Base-by-base conservation (phyloP, 2,329 filamentous ascomycete species). In the Exserohilum turcica region DNA sequence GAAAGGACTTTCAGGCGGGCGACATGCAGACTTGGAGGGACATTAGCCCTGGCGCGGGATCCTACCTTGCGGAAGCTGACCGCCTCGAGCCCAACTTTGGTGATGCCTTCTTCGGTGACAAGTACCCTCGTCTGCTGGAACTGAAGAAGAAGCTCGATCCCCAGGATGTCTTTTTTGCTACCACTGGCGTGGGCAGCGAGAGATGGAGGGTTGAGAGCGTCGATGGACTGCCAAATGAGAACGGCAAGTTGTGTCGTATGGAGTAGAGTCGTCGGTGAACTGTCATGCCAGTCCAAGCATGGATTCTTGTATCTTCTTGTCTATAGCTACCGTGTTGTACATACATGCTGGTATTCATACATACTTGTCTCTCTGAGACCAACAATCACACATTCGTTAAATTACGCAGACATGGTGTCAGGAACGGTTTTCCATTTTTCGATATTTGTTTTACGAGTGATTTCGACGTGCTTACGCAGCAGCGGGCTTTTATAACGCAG, bases 131-230 rank as follows among this genome's bases (percentile, higher is more conserved):
- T 29, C 45, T 74, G 19, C 42, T 73, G 10, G 52, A 65, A 28
- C 21, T 73, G 37, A 73, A 72, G 57, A 48, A 52, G 40, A 67
- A 70, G 49, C 64, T 71, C 10, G 73, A 75, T 51, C 73, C 73
- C 6, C 45, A 64, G 18, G 68, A 69, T 47, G 63, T 75, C 1
- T 74, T 75, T 48, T 74, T 67, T 43, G 70, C 68, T 1, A 60
- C 61, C 0, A 73, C 70, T 0, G 64, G 62, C 13, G 71, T 73
- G 2, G 71, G 71, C 0, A 73, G 70, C 29, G 71, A 74, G 57
- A 52, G 63, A 48, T 74, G 70, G 70, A 65, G 35, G 36, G 71
- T 74, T 1, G 66, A 71, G 54, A 72, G 68, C 31, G 60, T 66
- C 3, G 70, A 72, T 48, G 68, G 70, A 2, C 29, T 73, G 32